These are phyloP conservation scores for Hypoxylon rubiginosum DNA, from an alignment of 2,329 filamentous ascomycete species.

Conservation along the genomic window DNA sequence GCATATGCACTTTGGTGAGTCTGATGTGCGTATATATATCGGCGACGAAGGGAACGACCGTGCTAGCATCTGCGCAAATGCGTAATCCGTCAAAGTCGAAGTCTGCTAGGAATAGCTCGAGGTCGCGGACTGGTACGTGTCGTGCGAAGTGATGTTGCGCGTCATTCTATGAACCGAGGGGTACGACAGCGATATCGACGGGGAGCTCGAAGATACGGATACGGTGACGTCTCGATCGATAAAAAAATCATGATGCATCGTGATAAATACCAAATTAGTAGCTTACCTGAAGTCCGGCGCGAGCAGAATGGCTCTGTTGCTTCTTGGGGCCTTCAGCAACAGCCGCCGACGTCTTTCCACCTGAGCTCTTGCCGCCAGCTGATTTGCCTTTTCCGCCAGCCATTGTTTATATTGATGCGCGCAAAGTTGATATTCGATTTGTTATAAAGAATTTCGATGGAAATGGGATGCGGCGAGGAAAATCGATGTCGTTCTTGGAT, in stretches of 20 bases:
- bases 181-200: conserved; percentile 29
- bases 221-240: conserved; percentile 32
- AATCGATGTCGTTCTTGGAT: conserved; percentile 28
- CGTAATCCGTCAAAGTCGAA: not conserved
- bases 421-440: conserved; percentile 33
- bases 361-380: conserved; percentile 76
- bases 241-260: conserved; percentile 34
- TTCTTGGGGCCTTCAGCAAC: conserved; percentile 77
- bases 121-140: conserved; percentile 13
- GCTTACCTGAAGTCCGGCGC: conserved; percentile 94
- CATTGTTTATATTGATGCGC: conserved; percentile 60
- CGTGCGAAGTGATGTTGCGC: conserved; percentile 30
- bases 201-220: conserved; percentile 28
- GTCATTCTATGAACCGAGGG: conserved; percentile 40
- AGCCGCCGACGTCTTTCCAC: conserved; percentile 58
- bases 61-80: conserved; percentile 3
- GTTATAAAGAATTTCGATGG: conserved; percentile 15
- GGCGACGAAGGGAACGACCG: not conserved
- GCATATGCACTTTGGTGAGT: not conserved
- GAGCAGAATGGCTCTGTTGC: conserved; percentile 94
- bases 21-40: not conserved
- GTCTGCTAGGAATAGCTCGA: conserved; percentile 5
- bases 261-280: conserved; percentile 33
- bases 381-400: conserved; percentile 95
- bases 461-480: conserved; percentile 14